These are phyloP conservation scores for Gossypium laxum DNA, from an alignment of 441 rosid genomes.

Conservation along the genomic window DNA sequence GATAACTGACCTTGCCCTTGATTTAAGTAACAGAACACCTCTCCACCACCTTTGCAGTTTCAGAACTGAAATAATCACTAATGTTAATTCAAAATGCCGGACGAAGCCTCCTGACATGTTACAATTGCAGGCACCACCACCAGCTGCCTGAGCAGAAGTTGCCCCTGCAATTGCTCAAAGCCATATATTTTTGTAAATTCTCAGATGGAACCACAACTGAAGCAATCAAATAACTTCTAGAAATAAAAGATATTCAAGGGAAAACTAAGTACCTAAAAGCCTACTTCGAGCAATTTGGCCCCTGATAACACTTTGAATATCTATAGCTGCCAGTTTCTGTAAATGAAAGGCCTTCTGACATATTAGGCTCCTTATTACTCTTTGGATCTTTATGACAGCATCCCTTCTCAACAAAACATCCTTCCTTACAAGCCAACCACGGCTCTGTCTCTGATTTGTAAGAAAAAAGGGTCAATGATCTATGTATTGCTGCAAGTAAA, in stretches of 20 bases:
- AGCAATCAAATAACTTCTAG: neutral
- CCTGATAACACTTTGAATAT: constrained; percentile 48
- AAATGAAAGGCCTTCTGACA: constrained; percentile 28
- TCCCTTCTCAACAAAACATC: constrained; percentile 30
- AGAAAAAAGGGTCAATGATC: neutral
- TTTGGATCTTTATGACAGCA: constrained; percentile 51
- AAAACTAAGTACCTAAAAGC: constrained; percentile 47
- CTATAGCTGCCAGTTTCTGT: constrained; percentile 42
- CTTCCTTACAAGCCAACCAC: constrained; percentile 56
- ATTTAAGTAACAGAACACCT: constrained; percentile 31
- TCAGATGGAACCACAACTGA: neutral
- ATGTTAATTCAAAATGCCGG: constrained; percentile 26
- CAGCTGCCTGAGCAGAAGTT: constrained; percentile 22
- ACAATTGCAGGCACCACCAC: constrained; percentile 10
- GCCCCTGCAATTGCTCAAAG: constrained; percentile 33
- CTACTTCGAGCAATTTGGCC: constrained; percentile 46
- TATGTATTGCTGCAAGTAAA: neutral
- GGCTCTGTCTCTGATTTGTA: constrained; percentile 41
- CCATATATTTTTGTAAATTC: constrained; percentile 8
- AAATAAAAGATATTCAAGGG: constrained; percentile 9
- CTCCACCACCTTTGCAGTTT: constrained; percentile 91
- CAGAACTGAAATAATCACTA: constrained; percentile 26
- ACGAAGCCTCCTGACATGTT: constrained; percentile 19
- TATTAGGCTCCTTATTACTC: constrained; percentile 32
- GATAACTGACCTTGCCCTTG: constrained; percentile 39